phyloP scores from a whole-genome alignment of 1,284 basidiomycete species.

The Marasmius sp. region DNA sequence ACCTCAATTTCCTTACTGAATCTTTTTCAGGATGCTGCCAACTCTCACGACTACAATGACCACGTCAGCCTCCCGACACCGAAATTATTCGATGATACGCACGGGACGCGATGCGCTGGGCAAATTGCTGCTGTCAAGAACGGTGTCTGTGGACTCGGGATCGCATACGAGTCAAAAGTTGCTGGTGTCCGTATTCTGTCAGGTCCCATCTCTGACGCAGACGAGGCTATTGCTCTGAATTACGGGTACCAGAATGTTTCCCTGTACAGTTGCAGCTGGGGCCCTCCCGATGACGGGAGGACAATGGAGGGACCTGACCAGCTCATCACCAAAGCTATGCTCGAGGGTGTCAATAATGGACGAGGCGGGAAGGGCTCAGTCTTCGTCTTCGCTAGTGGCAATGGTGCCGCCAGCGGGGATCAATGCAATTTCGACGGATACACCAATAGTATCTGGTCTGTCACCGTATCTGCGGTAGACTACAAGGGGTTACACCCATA shows the following conservation, averaged over 20 bases:
- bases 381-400: constrained; percentile 98
- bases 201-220: constrained; percentile 93
- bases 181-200: constrained; percentile 95
- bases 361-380: constrained; percentile 89
- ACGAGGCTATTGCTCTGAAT: constrained; percentile 96
- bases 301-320: constrained; percentile 95
- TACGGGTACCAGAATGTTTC: constrained; percentile 91
- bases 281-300: constrained; percentile 92
- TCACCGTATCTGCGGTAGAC: constrained; percentile 94
- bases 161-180: constrained; percentile 90
- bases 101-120: constrained; percentile 97
- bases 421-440: constrained; percentile 99
- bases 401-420: constrained; percentile 89
- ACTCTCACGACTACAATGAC: constrained; percentile 97
- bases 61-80: constrained; percentile 88
- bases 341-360: constrained; percentile 93
- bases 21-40: constrained; percentile 68
- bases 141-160: constrained; percentile 92
- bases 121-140: constrained; percentile 98
- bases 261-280: constrained; percentile 98
- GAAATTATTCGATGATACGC: constrained; percentile 88
- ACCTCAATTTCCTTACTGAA: constrained; percentile 1
- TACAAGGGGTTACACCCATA: constrained; percentile 91
- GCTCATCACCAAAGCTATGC: constrained; percentile 90
- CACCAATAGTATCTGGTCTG: constrained; percentile 96